A percentile compares a stretch with the other conserved stretches of the same genome.
These are phyloP conservation scores for Phytophthora pluvialis DNA, from an alignment of 352 stramenopile genomes.

Conservation along the genomic window DNA sequence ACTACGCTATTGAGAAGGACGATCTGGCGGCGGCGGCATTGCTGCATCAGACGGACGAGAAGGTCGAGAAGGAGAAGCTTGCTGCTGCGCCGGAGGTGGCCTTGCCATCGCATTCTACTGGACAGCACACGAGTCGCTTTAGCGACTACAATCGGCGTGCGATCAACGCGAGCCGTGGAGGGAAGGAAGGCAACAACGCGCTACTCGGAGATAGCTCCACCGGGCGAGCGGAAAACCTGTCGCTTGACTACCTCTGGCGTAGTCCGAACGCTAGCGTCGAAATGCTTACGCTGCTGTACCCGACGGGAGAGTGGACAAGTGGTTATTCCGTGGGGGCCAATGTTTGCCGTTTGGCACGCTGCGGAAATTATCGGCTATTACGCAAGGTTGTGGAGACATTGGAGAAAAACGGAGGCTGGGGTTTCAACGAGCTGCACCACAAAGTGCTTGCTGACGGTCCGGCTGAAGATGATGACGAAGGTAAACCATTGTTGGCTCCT, in stretches of 20 bases:
- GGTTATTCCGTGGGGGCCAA: slow-evolving; percentile 39
- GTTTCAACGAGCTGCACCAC: slow-evolving; percentile 53
- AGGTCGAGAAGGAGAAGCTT: slow-evolving; percentile 49
- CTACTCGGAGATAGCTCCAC: slow-evolving; percentile 51
- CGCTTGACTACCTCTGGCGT: slow-evolving; percentile 47
- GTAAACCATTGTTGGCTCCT: slow-evolving; percentile 39
- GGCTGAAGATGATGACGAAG: background rate
- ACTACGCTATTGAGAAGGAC: slow-evolving; percentile 70
- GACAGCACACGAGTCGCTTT: slow-evolving; percentile 76
- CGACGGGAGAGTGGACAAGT: slow-evolving; percentile 62
- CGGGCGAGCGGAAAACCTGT: slow-evolving; percentile 10
- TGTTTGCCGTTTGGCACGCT: slow-evolving; percentile 42
- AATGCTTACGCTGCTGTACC: slow-evolving; percentile 73
- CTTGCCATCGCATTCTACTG: slow-evolving; percentile 75
- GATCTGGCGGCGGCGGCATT: slow-evolving; percentile 55
- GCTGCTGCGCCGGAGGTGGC: slow-evolving; percentile 57
- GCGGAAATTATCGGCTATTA: slow-evolving; percentile 54
- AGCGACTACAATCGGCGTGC: slow-evolving; percentile 85
- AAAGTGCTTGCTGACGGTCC: slow-evolving; percentile 17
- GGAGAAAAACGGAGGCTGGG: slow-evolving; percentile 36
- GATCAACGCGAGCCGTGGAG: slow-evolving; percentile 82
- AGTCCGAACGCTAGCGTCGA: slow-evolving; percentile 53
- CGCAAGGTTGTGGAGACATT: slow-evolving; percentile 64
- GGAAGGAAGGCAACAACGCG: slow-evolving; percentile 82
- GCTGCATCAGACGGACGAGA: slow-evolving; percentile 54